Percentiles rank a stretch among this genome's conserved stretches.
These are phyloP conservation scores for Metschnikowia continentalis DNA, from an alignment of 805 yeast species.

Conservation along the genomic window DNA sequence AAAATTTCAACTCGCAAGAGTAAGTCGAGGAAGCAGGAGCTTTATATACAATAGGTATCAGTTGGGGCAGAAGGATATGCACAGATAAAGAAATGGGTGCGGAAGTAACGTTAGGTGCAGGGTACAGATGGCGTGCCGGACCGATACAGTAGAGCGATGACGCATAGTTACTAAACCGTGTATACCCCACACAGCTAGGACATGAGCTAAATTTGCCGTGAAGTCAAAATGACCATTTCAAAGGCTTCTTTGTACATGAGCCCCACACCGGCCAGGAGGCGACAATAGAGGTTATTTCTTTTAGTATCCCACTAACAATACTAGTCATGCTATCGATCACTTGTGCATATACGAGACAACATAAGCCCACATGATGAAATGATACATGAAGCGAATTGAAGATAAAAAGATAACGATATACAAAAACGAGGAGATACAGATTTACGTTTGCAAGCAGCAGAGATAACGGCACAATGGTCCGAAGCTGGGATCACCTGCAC, in stretches of 20 bases:
- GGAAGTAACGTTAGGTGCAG: background rate
- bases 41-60: conserved; percentile 3
- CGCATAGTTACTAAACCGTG: background rate
- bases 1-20: background rate
- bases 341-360: background rate
- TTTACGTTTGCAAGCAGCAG: background rate
- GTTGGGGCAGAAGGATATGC: background rate
- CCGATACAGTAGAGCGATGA: background rate
- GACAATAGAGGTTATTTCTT: background rate
- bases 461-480: background rate
- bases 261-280: background rate
- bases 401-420: background rate
- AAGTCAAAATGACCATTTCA: background rate
- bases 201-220: background rate
- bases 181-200: conserved; percentile 2
- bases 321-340: too few species aligned
- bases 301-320: background rate
- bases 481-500: background rate
- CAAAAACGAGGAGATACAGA: background rate
- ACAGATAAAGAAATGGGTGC: conserved; percentile 4
- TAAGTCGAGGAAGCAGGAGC: background rate
- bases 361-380: background rate
- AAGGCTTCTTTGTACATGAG: background rate
- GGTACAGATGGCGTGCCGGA: conserved; percentile 1
- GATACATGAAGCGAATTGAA: background rate